phyloP scores from a whole-genome alignment of 2,329 filamentous ascomycete genomes.

The Thelonectria rubi region DNA sequence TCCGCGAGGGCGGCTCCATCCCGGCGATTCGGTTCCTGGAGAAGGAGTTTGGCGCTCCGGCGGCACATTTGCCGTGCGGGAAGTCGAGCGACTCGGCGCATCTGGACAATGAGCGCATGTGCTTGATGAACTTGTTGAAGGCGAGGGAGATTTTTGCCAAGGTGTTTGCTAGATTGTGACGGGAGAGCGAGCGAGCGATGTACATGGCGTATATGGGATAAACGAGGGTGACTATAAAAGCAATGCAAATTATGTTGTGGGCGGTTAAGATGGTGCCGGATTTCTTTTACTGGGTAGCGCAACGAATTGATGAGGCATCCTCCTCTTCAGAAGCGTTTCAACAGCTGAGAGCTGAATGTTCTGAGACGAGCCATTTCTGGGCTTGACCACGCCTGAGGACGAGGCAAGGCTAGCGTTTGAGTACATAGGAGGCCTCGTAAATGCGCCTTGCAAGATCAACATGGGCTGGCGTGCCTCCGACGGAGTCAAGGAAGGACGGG shows the following conservation, averaged over 20 bases:
- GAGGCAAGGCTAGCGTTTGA: background rate
- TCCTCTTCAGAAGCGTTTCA: background rate
- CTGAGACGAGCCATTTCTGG: background rate
- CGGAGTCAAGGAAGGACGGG: too few species aligned
- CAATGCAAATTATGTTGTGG: background rate
- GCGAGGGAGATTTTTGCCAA: conserved; percentile 89
- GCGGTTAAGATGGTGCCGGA: background rate
- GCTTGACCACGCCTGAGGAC: background rate
- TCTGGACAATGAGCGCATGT: conserved; percentile 92
- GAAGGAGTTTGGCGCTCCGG: conserved; percentile 90
- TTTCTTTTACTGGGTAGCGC: background rate
- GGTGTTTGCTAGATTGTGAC: conserved; percentile 79
- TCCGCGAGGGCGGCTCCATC: conserved; percentile 94
- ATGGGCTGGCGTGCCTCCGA: too few species aligned
- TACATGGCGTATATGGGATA: background rate
- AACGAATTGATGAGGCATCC: background rate
- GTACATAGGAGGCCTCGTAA: background rate
- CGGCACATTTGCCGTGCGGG: conserved; percentile 92
- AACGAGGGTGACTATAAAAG: background rate
- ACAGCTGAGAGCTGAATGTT: background rate
- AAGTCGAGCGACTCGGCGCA: conserved; percentile 95
- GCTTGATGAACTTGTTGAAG: conserved; percentile 87
- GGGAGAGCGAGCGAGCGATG: background rate
- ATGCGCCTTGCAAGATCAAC: background rate
- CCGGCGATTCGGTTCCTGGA: conserved; percentile 93